Evolutionary conservation across 2,329 filamentous ascomycete genomes (phyloP).

Genomic region (Fusarium udum): DNA sequence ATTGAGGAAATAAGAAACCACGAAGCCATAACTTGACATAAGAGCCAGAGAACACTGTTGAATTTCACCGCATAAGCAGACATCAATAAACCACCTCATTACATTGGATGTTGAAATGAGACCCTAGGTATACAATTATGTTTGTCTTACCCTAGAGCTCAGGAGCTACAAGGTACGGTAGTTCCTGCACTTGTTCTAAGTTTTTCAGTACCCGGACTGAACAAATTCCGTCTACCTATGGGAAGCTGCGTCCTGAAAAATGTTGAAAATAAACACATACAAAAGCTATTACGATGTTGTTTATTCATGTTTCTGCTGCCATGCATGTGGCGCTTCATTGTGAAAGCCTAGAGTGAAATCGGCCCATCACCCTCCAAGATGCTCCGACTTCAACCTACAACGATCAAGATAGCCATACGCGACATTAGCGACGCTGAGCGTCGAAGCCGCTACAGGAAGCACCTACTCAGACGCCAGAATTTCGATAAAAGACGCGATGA

Average conservation of each 20-base stretch:
- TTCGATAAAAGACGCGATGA: not conserved
- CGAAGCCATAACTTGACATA: not conserved
- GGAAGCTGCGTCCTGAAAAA: not conserved
- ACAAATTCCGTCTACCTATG: no score
- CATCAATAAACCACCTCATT: not conserved
- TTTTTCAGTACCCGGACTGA: not conserved
- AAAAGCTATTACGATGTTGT: not conserved
- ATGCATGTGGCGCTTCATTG: not conserved
- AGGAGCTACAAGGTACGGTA: not conserved
- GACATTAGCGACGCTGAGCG: slow-evolving; percentile 36
- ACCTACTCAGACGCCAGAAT: slow-evolving; percentile 5
- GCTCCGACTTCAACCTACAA: slow-evolving; percentile 36
- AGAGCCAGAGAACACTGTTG: not conserved
- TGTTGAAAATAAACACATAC: not conserved
- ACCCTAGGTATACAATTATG: no score
- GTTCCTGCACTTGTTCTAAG: not conserved
- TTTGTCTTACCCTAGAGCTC: not conserved
- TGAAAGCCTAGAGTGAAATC: not conserved
- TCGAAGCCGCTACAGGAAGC: slow-evolving; percentile 34
- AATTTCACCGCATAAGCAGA: not conserved
- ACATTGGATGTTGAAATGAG: not conserved
- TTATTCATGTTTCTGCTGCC: not conserved
- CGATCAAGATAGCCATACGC: slow-evolving; percentile 20
- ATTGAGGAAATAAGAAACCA: not conserved
- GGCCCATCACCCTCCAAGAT: slow-evolving; percentile 5